Conservation (phyloP, 2,329 filamentous ascomycete genomes). For the Fusarium sp. region DNA sequence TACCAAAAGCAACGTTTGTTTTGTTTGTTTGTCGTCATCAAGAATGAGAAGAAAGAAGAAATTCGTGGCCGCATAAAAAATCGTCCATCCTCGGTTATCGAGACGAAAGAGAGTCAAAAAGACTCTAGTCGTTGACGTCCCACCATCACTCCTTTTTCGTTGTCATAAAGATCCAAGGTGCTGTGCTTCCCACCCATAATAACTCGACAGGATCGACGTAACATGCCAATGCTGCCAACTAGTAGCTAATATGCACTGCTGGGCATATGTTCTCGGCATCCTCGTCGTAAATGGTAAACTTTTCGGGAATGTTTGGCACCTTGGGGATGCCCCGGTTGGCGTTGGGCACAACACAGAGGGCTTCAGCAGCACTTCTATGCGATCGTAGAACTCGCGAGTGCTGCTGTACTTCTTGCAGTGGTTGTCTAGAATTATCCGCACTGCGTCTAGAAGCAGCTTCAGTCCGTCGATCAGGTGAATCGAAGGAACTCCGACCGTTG, state of each 20-base stretch:
- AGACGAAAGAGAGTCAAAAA: neutral
- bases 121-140: slow-evolving; percentile 9
- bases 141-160: slow-evolving; percentile 22
- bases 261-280: slow-evolving; percentile 49
- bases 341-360: slow-evolving; percentile 56
- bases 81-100: slow-evolving; percentile 26
- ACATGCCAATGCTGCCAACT: slow-evolving; percentile 5
- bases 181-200: slow-evolving; percentile 18
- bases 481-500: slow-evolving; percentile 29
- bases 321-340: slow-evolving; percentile 59
- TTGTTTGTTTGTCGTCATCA: slow-evolving; percentile 9
- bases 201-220: neutral
- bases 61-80: slow-evolving; percentile 34
- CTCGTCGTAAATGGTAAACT: slow-evolving; percentile 50
- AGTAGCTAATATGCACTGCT: slow-evolving; percentile 45
- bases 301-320: slow-evolving; percentile 57
- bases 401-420: slow-evolving; percentile 34
- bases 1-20: slow-evolving; percentile 9
- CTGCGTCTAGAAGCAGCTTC: slow-evolving; percentile 30
- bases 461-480: slow-evolving; percentile 22
- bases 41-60: slow-evolving; percentile 26
- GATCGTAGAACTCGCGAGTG: slow-evolving; percentile 42
- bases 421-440: slow-evolving; percentile 25
- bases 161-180: slow-evolving; percentile 13
- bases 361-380: slow-evolving; percentile 36